Evolutionary conservation across 2,329 filamentous ascomycete species (phyloP).

Genomic region (Amphichorda felina): DNA sequence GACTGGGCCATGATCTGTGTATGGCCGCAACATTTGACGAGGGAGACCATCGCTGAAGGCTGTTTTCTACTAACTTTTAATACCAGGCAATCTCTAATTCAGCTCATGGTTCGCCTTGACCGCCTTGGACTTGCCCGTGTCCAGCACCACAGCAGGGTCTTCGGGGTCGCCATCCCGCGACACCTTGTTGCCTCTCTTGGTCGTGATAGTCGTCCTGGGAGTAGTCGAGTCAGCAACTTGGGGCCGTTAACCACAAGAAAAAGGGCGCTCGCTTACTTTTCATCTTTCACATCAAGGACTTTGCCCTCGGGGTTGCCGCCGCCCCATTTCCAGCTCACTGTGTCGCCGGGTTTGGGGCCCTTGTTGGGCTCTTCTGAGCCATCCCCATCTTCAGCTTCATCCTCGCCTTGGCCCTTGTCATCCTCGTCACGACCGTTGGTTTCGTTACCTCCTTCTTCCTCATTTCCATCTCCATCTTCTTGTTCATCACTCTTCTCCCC

Average conservation of each 20-base stretch:
- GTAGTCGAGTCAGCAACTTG: background rate
- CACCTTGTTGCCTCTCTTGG: constrained; percentile 28
- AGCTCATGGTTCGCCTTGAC: constrained; percentile 28
- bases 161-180: constrained; percentile 24
- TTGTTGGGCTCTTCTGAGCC: constrained; percentile 12
- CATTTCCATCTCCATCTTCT: constrained; percentile 19
- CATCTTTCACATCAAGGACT: constrained; percentile 29
- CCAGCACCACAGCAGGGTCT: constrained; percentile 29
- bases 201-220: constrained; percentile 22
- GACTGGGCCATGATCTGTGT: too few species aligned
- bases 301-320: constrained; percentile 28
- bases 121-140: constrained; percentile 28
- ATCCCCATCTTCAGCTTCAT: constrained; percentile 24
- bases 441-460: constrained; percentile 10
- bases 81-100: constrained; percentile 10
- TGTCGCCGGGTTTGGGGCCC: constrained; percentile 25
- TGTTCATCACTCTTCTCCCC: constrained; percentile 8
- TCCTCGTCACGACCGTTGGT: constrained; percentile 22
- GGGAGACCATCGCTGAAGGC: too few species aligned
- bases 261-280: constrained; percentile 19
- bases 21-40: too few species aligned
- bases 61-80: too few species aligned
- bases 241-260: background rate
- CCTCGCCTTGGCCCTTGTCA: constrained; percentile 20
- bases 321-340: constrained; percentile 34